These are phyloP conservation scores for Paxillus rubicundulus DNA, from an alignment of 768 basidiomycete species.

Conservation along the genomic window DNA sequence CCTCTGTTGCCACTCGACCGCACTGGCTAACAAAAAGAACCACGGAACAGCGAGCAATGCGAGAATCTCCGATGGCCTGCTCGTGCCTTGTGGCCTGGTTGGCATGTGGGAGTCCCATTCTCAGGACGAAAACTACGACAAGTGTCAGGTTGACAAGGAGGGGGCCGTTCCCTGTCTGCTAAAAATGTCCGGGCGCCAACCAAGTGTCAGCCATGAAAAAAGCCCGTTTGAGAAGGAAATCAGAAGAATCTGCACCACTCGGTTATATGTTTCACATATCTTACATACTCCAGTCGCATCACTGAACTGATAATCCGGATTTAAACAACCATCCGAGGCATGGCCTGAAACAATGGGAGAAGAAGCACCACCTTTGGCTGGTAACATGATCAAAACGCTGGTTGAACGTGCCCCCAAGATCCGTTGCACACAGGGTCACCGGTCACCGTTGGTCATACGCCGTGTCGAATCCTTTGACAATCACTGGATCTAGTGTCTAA, in stretches of 20 bases:
- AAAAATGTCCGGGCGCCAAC: background rate
- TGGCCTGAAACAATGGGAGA: constrained; percentile 17
- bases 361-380: constrained; percentile 1
- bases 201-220: background rate
- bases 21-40: background rate
- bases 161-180: constrained; percentile 1
- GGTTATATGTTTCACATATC: background rate
- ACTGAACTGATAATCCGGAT: background rate
- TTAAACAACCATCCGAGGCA: background rate
- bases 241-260: background rate
- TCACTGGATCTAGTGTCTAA: no score
- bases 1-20: background rate
- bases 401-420: constrained; percentile 21
- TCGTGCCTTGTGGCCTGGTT: background rate
- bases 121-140: background rate
- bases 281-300: background rate
- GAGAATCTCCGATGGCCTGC: background rate
- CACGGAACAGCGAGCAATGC: background rate
- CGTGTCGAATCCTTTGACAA: no score
- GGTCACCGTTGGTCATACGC: no score
- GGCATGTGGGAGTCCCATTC: background rate
- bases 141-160: constrained; percentile 3
- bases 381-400: constrained; percentile 19
- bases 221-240: background rate
- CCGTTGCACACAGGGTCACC: constrained; percentile 14